Evolutionary conservation across 75 land plant species (phyloP).

Genomic region (Isoetes taiwanensis): DNA sequence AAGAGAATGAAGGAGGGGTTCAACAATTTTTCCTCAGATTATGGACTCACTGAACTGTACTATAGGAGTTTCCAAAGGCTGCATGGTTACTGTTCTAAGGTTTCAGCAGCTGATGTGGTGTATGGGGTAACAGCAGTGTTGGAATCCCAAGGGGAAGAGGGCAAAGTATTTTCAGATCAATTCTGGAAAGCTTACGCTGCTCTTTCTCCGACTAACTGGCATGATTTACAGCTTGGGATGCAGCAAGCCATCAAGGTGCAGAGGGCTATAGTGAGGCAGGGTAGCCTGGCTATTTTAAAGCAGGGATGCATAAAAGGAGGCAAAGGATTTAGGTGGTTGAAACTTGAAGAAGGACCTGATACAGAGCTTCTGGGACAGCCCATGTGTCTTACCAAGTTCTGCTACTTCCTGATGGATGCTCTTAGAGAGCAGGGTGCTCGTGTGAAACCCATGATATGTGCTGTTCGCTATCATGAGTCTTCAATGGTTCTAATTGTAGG

Average conservation of each 20-base stretch:
- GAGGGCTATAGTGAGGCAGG: slow-evolving; percentile 67
- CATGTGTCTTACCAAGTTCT: slow-evolving; percentile 71
- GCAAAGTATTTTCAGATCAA: slow-evolving; percentile 24
- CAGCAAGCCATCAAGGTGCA: slow-evolving; percentile 74
- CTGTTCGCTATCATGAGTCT: slow-evolving; percentile 38
- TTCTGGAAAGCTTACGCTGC: slow-evolving; percentile 32
- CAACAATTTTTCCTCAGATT: slow-evolving; percentile 50
- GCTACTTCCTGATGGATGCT: slow-evolving; percentile 91
- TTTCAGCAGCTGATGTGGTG: slow-evolving; percentile 96
- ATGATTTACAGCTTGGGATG: slow-evolving; percentile 60
- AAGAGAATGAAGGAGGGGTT: slow-evolving; percentile 65
- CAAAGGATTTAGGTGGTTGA: slow-evolving; percentile 68
- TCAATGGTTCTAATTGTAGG: slow-evolving; percentile 69
- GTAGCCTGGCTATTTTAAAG: slow-evolving; percentile 79
- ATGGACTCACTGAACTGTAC: slow-evolving; percentile 69
- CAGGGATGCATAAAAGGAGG: slow-evolving; percentile 65
- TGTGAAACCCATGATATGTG: slow-evolving; percentile 82
- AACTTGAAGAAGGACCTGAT: slow-evolving; percentile 63
- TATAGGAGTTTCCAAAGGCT: slow-evolving; percentile 63
- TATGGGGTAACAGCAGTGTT: slow-evolving; percentile 88
- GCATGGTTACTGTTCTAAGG: slow-evolving; percentile 68
- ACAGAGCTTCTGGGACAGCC: slow-evolving; percentile 61
- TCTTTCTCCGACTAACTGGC: slow-evolving; percentile 46
- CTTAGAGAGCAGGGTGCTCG: slow-evolving; percentile 69
- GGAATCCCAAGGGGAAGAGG: slow-evolving; percentile 39